Percentiles rank a stretch among this genome's conserved stretches.
Conservation (phyloP, 73 alveolate species). For the Paramecium sonneborni region DNA sequence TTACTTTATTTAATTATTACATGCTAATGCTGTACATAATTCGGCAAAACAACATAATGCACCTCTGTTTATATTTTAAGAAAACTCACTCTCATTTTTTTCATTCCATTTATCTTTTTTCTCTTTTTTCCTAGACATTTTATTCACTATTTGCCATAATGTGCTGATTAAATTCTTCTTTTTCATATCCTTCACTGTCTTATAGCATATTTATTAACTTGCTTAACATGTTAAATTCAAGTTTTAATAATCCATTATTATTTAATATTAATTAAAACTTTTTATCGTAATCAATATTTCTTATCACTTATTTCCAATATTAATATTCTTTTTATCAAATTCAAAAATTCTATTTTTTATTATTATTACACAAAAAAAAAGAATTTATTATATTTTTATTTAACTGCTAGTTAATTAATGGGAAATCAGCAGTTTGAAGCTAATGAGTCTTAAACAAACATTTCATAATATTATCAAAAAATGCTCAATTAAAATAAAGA, state of each 20-base stretch:
- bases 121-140: not conserved
- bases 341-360: not conserved
- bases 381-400: not conserved
- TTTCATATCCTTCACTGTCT: not conserved
- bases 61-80: not conserved
- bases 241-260: not conserved
- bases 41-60: constrained; percentile 46
- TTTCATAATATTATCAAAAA: not conserved
- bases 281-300: not conserved
- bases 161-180: not conserved
- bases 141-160: not conserved
- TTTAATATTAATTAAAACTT: not conserved
- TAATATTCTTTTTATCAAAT: not conserved
- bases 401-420: constrained; percentile 16
- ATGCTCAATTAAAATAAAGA: constrained; percentile 11
- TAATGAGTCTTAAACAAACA: not conserved
- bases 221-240: not conserved
- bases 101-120: not conserved
- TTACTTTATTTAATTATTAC: not conserved
- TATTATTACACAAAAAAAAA: not conserved
- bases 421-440: constrained; percentile 23
- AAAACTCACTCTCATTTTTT: not conserved
- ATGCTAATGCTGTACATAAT: not conserved
- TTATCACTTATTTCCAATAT: not conserved
- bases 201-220: not conserved